Percentiles rank a stretch among this genome's conserved stretches.
Evolutionary conservation across 2,329 filamentous ascomycete species (phyloP).

Genomic region (Cyclaneusma minus): DNA sequence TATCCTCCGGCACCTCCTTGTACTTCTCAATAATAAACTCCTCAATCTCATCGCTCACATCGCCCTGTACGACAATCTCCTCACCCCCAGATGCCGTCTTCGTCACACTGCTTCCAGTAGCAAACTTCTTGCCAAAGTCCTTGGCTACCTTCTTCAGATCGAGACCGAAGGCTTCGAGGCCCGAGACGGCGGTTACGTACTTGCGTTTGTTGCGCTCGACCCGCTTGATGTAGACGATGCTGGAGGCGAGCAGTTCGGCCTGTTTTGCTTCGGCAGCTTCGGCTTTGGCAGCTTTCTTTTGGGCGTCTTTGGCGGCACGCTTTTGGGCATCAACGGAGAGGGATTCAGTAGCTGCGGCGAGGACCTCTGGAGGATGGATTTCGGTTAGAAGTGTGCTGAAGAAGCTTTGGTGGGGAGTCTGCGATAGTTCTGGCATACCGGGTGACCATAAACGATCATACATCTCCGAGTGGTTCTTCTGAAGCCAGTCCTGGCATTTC

Average conservation of each 20-base stretch:
- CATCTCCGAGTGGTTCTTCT: conserved; percentile 55
- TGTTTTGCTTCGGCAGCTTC: conserved; percentile 74
- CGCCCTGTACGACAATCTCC: conserved; percentile 95
- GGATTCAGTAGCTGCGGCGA: conserved; percentile 70
- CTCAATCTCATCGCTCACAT: conserved; percentile 85
- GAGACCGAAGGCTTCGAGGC: conserved; percentile 77
- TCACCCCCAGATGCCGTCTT: conserved; percentile 76
- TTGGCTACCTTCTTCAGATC: conserved; percentile 94
- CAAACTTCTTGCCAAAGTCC: conserved; percentile 97
- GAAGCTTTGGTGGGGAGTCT: not conserved
- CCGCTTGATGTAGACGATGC: conserved; percentile 81
- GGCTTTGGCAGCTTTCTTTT: conserved; percentile 93
- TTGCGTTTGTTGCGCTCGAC: conserved; percentile 98
- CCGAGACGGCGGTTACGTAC: conserved; percentile 83
- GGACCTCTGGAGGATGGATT: conserved; percentile 39
- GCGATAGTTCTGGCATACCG: conserved; percentile 33
- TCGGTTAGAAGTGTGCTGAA: conserved; percentile 4
- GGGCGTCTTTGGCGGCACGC: conserved; percentile 86
- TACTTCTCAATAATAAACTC: conserved; percentile 86
- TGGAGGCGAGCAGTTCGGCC: conserved; percentile 66
- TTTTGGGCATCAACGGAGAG: conserved; percentile 87
- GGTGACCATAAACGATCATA: conserved; percentile 74
- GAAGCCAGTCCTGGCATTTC: conserved; percentile 95
- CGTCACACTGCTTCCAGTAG: conserved; percentile 83
- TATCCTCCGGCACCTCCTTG: conserved; percentile 81